A percentile compares a stretch with the other conserved stretches of the same genome.
phyloP scores from a whole-genome alignment of 1,284 basidiomycete species.

The Puccinia triticina region DNA sequence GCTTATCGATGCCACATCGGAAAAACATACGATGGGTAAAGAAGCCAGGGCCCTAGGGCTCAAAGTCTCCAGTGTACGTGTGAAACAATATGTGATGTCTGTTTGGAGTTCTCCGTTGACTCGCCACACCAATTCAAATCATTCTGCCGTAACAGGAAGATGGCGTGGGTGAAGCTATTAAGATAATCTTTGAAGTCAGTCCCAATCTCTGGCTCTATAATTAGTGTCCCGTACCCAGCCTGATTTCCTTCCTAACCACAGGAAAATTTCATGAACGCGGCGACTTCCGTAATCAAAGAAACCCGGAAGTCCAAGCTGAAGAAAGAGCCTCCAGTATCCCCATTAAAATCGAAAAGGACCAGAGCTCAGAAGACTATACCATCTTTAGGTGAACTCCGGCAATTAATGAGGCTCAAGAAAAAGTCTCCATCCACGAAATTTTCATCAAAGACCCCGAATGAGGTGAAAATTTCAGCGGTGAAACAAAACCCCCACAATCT shows the following conservation, averaged over 20 bases:
- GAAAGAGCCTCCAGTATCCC: background rate
- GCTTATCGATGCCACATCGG: slow-evolving; percentile 76
- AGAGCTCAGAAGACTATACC: background rate
- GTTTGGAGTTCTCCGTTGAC: background rate
- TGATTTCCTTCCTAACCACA: background rate
- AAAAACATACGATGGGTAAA: too few species aligned
- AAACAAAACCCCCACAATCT: too few species aligned
- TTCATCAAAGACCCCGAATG: too few species aligned
- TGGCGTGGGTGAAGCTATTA: slow-evolving; percentile 20
- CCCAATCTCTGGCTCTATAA: background rate
- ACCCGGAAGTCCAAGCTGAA: background rate
- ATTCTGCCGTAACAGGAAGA: slow-evolving; percentile 1
- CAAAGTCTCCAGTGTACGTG: slow-evolving; percentile 67
- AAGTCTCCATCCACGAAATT: background rate
- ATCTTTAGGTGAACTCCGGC: background rate
- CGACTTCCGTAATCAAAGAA: background rate
- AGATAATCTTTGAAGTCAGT: slow-evolving; percentile 15
- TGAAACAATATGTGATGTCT: background rate
- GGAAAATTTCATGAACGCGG: background rate
- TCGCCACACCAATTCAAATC: background rate
- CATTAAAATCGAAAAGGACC: background rate
- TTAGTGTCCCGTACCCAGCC: background rate
- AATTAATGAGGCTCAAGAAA: background rate
- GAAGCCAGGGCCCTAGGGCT: slow-evolving; percentile 80
- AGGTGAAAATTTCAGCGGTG: too few species aligned